Percentiles rank a stretch among this genome's conserved stretches.
Conservation (phyloP, 1,284 basidiomycete genomes). For the Leccinum idahoense region DNA sequence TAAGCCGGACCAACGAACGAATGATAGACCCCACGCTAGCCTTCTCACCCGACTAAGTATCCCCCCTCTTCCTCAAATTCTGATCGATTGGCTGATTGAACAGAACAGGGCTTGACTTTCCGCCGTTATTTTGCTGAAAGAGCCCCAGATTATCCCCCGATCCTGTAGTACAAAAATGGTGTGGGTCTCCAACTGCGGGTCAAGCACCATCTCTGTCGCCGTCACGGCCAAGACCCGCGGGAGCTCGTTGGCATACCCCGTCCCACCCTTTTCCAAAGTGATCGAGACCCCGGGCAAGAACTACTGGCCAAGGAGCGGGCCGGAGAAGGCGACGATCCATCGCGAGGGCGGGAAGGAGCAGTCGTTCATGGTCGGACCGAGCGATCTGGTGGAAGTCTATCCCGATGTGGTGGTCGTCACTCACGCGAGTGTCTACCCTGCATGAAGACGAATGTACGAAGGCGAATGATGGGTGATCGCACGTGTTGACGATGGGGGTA, state of each 20-base stretch:
- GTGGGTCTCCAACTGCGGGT: conserved; percentile 3
- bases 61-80: too few relatives aligned
- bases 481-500: not conserved
- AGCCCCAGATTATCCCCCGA: not conserved
- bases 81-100: too few relatives aligned
- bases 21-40: not conserved
- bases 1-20: not conserved
- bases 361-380: not conserved
- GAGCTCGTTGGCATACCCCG: not conserved
- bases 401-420: not conserved
- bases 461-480: not conserved
- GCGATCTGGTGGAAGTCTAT: conserved; percentile 1
- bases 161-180: not conserved
- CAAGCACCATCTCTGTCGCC: not conserved
- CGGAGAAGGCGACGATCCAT: not conserved
- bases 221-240: not conserved
- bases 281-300: not conserved
- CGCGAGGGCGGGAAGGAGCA: not conserved
- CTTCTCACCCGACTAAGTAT: not conserved
- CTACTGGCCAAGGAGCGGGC: not conserved
- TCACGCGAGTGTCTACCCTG: not conserved
- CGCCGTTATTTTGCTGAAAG: too few relatives aligned
- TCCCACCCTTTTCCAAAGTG: not conserved
- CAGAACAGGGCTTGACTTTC: not conserved
- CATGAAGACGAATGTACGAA: not conserved